phyloP scores from a whole-genome alignment of 2,329 filamentous ascomycete genomes.

The Pseudocercospora ulei region DNA sequence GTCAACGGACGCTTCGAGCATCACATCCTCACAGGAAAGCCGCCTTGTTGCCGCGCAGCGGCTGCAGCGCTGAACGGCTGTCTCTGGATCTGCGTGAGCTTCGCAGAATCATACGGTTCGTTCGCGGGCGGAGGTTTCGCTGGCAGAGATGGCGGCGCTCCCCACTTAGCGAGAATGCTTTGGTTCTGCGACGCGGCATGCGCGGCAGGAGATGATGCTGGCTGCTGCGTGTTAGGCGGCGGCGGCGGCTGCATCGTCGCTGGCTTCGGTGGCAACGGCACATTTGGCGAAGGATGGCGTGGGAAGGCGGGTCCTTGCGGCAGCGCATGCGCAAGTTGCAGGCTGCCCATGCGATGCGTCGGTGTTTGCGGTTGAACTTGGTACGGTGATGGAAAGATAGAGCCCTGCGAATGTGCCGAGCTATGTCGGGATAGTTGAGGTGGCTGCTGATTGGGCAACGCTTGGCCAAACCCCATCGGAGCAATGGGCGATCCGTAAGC shows the following conservation, averaged over 20 bases:
- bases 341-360: slow-evolving; percentile 19
- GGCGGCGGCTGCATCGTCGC: slow-evolving; percentile 16
- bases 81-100: slow-evolving; percentile 19
- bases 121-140: slow-evolving; percentile 46
- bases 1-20: background rate
- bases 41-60: slow-evolving; percentile 17
- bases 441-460: slow-evolving; percentile 10
- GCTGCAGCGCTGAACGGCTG: slow-evolving; percentile 21
- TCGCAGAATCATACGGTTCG: slow-evolving; percentile 25
- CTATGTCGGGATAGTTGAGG: slow-evolving; percentile 29
- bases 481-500: slow-evolving; percentile 19
- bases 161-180: slow-evolving; percentile 49
- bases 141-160: slow-evolving; percentile 46
- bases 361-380: slow-evolving; percentile 17
- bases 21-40: slow-evolving; percentile 4
- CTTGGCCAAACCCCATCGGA: slow-evolving; percentile 13
- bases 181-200: slow-evolving; percentile 30
- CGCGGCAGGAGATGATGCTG: slow-evolving; percentile 5
- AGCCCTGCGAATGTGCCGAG: slow-evolving; percentile 30
- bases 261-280: slow-evolving; percentile 32
- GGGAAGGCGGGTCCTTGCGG: slow-evolving; percentile 34
- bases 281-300: slow-evolving; percentile 31
- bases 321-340: slow-evolving; percentile 33
- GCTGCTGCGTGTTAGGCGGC: slow-evolving; percentile 12
- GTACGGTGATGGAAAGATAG: slow-evolving; percentile 26